Percentiles rank a stretch among this genome's conserved stretches.
These are phyloP conservation scores for Pleurotus salmoneostramineus DNA, from an alignment of 768 basidiomycete genomes.

Conservation along the genomic window DNA sequence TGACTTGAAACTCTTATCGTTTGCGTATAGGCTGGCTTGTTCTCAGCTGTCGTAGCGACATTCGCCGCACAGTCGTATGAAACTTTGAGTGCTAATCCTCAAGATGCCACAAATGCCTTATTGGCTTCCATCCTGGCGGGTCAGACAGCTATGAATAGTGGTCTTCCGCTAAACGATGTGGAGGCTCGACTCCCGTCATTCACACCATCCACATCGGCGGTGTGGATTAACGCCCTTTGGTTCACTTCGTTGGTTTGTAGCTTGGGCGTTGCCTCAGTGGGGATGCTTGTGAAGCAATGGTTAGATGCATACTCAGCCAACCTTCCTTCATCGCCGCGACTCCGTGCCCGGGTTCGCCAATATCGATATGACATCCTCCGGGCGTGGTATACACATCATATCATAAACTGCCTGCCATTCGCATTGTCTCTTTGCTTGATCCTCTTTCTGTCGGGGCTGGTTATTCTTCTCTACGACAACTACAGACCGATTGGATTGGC, in stretches of 20 bases:
- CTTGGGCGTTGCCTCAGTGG: constrained; percentile 12
- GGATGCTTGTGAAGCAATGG: constrained; percentile 17
- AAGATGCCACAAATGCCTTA: constrained; percentile 12
- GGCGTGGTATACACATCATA: constrained; percentile 14
- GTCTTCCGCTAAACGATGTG: neutral
- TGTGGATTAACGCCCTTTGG: constrained; percentile 17
- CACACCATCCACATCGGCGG: constrained; percentile 6
- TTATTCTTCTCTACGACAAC: constrained; percentile 14
- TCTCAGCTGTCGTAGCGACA: constrained; percentile 15
- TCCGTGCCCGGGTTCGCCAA: constrained; percentile 13
- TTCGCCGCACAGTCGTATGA: constrained; percentile 11
- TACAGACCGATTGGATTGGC: constrained; percentile 11
- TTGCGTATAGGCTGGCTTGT: constrained; percentile 12
- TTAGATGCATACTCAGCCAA: constrained; percentile 9
- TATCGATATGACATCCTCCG: constrained; percentile 13
- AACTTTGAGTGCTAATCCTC: constrained; percentile 10
- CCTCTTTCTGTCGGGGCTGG: constrained; percentile 14
- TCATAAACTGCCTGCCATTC: constrained; percentile 14
- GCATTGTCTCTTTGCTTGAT: constrained; percentile 16
- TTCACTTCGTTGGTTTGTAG: constrained; percentile 15
- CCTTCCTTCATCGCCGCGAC: constrained; percentile 9
- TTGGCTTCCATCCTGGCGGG: constrained; percentile 6
- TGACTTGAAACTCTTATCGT: neutral
- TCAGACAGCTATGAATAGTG: constrained; percentile 4
- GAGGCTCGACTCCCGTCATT: neutral